Evolutionary conservation across 345 rosid species (phyloP), one percentile per base, ranked within the genome.

Genomic region (Euphorbia peplus): DNA sequence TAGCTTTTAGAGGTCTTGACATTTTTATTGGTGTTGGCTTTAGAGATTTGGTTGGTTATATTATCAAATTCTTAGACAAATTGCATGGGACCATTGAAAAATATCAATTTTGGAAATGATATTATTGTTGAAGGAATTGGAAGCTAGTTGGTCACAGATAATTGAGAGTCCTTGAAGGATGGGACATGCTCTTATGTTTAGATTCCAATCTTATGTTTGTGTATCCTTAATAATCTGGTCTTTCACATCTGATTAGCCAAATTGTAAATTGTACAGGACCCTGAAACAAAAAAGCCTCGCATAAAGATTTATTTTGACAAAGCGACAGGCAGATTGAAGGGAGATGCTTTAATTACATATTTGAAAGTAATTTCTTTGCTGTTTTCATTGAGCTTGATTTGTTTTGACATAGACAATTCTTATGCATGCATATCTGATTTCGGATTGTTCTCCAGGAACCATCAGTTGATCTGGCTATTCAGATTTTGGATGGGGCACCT

Each of bases 401-500:
- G 12, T 19, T 56, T 39, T 60, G 61, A 73, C n/a, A 54, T 68
- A 67, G 60, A 25, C 14, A 44, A 56, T 44, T 60, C 4, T 64
- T 56, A 62, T 37, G 22, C 35, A 28, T 26, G 19, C 8, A 13
- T 44, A 1, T 67, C 41, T 73, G 44, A 58, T 73, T 65, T 57
- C 15, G 67, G 16, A 70, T 15, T 68, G 57, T 53, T 26, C 75
- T 25, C 51, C 74, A 95, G 99, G 99, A 95, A 72, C 98, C 98
- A 28, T 95, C 99, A 35, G 99, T 95, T 76, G 96, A 84, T 79
- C 78, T 95, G 74, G 99, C 99, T 28, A 60, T 84, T 63, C 84
- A 95, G 85, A 85, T 95, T 72, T 82, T 95, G 86, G 99, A 92
- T 65, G 99, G 97, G 64, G 70, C 92, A 71, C 88, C 99, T n/a